Evolutionary conservation across 202 grass and related monocot genomes (phyloP).

Genomic region (Zoysia matrella): DNA sequence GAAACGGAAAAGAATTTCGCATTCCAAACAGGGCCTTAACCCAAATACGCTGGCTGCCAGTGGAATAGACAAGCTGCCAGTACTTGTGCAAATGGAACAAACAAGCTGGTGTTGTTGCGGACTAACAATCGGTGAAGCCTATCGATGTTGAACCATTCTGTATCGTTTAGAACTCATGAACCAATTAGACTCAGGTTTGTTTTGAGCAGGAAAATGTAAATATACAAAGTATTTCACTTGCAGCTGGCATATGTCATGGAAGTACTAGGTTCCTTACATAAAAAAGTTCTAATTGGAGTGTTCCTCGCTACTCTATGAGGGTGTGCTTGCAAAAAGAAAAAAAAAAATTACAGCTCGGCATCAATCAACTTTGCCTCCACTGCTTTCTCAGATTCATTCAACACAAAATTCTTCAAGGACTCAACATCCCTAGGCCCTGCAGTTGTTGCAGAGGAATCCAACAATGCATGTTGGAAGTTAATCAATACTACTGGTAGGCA

Average conservation of each 20-base stretch:
- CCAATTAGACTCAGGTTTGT: not conserved
- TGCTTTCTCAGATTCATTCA: constrained; percentile 72
- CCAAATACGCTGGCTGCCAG: no score
- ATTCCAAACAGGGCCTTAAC: no score
- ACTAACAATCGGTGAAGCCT: not conserved
- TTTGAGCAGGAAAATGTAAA: not conserved
- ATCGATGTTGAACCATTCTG: not conserved
- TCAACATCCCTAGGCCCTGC: constrained; percentile 83
- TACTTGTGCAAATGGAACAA: not conserved
- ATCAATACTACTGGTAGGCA: not conserved
- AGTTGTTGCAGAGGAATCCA: not conserved
- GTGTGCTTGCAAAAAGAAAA: not conserved
- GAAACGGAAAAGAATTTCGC: no score
- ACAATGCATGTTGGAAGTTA: no score
- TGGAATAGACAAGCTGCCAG: not conserved
- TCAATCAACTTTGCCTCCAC: constrained; percentile 48
- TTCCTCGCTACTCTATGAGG: not conserved
- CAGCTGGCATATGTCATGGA: constrained; percentile 18
- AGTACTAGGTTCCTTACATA: not conserved
- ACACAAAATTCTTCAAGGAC: constrained; percentile 75
- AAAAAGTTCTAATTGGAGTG: not conserved
- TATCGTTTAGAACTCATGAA: not conserved
- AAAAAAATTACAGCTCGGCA: not conserved
- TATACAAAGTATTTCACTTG: not conserved
- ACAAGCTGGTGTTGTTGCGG: not conserved